A percentile compares a stretch with the other conserved stretches of the same genome.
Evolutionary conservation across 768 basidiomycete genomes (phyloP).

Genomic region (Macrolepiota dolichaula): DNA sequence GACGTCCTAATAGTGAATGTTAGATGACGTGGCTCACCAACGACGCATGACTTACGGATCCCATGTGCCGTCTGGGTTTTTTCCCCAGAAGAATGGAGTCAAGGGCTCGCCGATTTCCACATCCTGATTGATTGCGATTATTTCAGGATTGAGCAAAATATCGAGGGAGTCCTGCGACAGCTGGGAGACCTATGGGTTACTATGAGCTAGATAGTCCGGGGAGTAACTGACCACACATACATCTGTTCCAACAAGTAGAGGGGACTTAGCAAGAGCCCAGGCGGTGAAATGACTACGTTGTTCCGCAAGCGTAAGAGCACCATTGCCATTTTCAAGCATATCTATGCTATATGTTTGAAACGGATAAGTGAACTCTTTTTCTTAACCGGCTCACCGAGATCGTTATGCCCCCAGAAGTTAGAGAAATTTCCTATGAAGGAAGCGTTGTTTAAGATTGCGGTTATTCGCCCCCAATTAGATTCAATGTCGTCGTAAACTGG

Average conservation of each 20-base stretch:
- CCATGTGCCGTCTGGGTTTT: constrained; percentile 40
- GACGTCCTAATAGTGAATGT: constrained; percentile 36
- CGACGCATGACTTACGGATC: constrained; percentile 17
- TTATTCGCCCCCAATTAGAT: constrained; percentile 21
- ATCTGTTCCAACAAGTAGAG: constrained; percentile 47
- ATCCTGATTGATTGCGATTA: constrained; percentile 58
- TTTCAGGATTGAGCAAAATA: constrained; percentile 47
- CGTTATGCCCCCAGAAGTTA: constrained; percentile 48
- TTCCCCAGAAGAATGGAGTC: constrained; percentile 56
- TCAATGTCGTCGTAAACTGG: constrained; percentile 23
- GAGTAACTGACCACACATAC: constrained; percentile 20
- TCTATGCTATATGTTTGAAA: constrained; percentile 9
- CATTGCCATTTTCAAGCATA: constrained; percentile 42
- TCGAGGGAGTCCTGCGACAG: constrained; percentile 33
- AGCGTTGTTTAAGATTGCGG: constrained; percentile 22
- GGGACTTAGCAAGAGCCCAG: constrained; percentile 55
- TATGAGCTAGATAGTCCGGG: neutral
- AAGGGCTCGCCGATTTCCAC: constrained; percentile 43
- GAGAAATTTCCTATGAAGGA: constrained; percentile 23
- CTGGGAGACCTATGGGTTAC: constrained; percentile 13
- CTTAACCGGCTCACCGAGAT: constrained; percentile 32
- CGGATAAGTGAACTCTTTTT: neutral
- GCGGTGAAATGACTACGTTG: constrained; percentile 52
- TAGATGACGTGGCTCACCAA: constrained; percentile 23
- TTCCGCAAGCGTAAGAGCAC: constrained; percentile 45